Conservation (phyloP, 2,329 filamentous ascomycete genomes). For the Xylogone sp. region DNA sequence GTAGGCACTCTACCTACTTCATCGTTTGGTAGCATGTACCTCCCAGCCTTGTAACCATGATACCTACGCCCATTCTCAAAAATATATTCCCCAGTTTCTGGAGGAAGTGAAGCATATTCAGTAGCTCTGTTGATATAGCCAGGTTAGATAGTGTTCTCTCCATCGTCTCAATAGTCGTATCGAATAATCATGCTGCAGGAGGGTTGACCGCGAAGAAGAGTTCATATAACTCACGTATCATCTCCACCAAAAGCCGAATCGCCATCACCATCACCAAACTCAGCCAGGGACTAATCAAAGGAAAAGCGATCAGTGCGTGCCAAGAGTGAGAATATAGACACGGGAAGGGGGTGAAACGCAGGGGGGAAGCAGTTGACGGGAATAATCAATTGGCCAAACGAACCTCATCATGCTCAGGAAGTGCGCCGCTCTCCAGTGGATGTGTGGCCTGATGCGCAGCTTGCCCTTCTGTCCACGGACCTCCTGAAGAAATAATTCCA, state of each 20-base stretch:
- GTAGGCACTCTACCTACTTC: background rate
- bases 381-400: too few species aligned
- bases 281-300: background rate
- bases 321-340: background rate
- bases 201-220: too few species aligned
- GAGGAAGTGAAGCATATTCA: background rate
- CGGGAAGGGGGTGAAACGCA: too few species aligned
- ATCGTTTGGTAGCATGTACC: slow-evolving; percentile 1
- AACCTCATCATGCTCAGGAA: background rate
- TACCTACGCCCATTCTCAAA: slow-evolving; percentile 6
- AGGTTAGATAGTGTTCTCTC: too few species aligned
- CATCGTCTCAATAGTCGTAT: too few species aligned
- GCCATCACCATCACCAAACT: background rate
- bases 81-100: background rate
- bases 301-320: too few species aligned
- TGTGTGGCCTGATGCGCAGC: background rate
- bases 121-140: background rate
- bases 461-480: background rate
- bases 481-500: background rate
- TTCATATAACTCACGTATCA: background rate
- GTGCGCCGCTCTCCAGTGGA: background rate
- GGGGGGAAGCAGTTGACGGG: background rate
- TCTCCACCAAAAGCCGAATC: background rate
- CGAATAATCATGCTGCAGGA: too few species aligned
- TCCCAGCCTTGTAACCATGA: slow-evolving; percentile 5